Percentiles rank a stretch among this genome's conserved stretches.
Conservation (phyloP, 148 eudicot genomes). For the Rhododendron vialii region DNA sequence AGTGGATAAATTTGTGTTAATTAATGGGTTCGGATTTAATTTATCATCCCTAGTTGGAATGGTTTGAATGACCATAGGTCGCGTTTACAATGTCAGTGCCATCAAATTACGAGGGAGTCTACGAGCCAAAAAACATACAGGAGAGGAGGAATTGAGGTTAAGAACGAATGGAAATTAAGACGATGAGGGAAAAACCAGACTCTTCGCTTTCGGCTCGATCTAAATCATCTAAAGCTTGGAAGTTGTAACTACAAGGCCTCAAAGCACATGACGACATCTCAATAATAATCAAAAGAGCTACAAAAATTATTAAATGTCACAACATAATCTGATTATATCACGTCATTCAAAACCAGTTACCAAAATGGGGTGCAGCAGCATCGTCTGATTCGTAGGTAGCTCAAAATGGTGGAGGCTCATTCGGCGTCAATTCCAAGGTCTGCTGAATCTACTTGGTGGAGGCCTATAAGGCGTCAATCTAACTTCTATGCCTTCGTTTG, state of each 20-base stretch:
- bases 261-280: neutral
- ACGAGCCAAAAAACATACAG: neutral
- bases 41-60: too few relatives aligned
- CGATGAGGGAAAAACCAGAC: neutral
- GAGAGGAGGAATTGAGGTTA: too few relatives aligned
- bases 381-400: neutral
- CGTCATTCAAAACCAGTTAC: neutral
- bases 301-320: neutral
- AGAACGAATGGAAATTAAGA: neutral
- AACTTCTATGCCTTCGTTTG: slow-evolving; percentile 64
- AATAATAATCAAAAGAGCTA: neutral
- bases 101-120: neutral
- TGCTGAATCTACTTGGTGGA: neutral
- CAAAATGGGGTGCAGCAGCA: neutral
- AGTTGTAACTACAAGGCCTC: neutral
- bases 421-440: neutral
- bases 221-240: neutral
- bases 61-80: too few relatives aligned
- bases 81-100: neutral
- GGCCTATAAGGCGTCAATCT: slow-evolving; percentile 25
- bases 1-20: too few relatives aligned
- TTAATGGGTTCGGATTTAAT: too few relatives aligned
- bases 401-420: neutral
- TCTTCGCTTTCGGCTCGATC: neutral
- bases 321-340: neutral